Evolutionary conservation across 345 rosid genomes (phyloP), one percentile per base, ranked within the genome.

Genomic region (Salix dunnii): DNA sequence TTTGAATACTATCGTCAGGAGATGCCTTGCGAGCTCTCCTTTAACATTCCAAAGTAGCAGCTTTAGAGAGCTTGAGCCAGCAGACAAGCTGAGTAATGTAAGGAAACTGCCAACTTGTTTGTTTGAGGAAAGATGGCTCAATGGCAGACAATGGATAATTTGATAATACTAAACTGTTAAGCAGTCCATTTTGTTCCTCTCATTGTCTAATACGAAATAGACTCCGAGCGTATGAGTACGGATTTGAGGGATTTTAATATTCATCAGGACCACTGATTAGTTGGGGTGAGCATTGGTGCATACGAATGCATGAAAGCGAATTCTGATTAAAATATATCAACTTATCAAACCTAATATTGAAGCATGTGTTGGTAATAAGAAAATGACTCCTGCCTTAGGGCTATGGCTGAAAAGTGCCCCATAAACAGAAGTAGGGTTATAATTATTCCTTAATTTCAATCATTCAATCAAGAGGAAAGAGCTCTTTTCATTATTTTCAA

Each of bases 111-210:
- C 88, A 91, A 84, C 89, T 90, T 65, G 96, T 85, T 74, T 89
- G 89, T 86, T 84, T 73, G 84, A 84, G 88, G 81, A 92, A 91
- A 91, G 92, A 55, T 86, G 79, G 81, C 72, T 70, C 85, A 87
- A 76, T 88, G 94, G 91, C 94, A 89, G 97, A 94, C 97, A 92
- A 82, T 17, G 82, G 68, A 64, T 67, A 82, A 79, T 84, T 89
- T 76, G 89, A 88, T 84, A 68, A 82, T 83, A 80, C 78, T 55
- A 76, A 76, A 79, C 62, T 73, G 61, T 68, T 78, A 33, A 80
- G 76, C 67, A 73, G 74, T 79, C 84, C 81, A 74, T 74, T 74
- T 35, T 72, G 75, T 80, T 78, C 83, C 74, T 76, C 46, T 77
- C 73, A 60, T 75, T 67, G 64, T 76, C 78, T 82, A 65, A n/a